phyloP scores from a whole-genome alignment of 2,329 filamentous ascomycete species.

The Fusarium liriodendri region DNA sequence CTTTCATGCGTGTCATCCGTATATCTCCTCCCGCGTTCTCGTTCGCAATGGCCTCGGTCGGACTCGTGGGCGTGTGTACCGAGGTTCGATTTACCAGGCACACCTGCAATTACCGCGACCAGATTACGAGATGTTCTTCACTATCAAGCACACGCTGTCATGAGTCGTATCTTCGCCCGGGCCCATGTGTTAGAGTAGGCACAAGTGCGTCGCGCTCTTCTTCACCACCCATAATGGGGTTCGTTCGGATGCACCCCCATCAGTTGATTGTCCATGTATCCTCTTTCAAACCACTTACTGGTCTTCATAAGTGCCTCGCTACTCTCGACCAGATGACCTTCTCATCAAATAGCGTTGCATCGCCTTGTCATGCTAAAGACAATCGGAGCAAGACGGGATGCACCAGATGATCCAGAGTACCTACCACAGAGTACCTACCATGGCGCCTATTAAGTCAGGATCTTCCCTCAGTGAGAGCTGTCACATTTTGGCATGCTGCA shows the following conservation, averaged over 20 bases:
- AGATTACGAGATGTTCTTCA: background rate
- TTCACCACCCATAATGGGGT: background rate
- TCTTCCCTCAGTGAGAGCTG: background rate
- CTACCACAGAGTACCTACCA: background rate
- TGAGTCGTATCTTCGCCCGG: background rate
- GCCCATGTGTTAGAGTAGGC: background rate
- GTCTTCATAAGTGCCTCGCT: background rate
- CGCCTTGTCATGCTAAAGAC: background rate
- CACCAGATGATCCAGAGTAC: background rate
- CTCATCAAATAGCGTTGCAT: background rate
- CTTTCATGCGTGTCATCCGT: background rate
- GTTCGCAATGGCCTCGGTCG: background rate
- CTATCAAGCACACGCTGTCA: background rate
- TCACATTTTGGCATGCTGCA: slow-evolving; percentile 2
- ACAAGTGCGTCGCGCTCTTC: background rate
- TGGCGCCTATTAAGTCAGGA: background rate
- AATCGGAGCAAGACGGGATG: background rate
- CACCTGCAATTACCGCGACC: background rate
- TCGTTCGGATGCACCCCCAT: background rate
- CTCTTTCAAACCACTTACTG: background rate
- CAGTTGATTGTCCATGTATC: background rate
- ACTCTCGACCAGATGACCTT: background rate
- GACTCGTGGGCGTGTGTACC: background rate
- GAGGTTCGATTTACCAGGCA: background rate
- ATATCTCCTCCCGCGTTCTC: background rate